A percentile compares a stretch with the other conserved stretches of the same genome.
Conservation (phyloP, 108 stramenopile species). For the Cyclotella choctawhatcheeana region DNA sequence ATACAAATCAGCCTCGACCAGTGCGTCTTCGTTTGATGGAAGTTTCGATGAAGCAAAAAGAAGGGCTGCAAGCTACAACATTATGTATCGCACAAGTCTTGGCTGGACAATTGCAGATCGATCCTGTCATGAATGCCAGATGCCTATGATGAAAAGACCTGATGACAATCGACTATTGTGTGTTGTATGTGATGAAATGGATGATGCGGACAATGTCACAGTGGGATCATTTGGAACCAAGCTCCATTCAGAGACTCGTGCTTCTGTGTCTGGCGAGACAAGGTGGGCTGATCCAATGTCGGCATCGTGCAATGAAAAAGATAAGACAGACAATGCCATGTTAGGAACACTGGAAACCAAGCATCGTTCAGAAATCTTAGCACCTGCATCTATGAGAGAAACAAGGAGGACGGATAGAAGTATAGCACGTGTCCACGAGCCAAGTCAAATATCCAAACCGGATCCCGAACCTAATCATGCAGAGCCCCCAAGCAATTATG, state of each 20-base stretch:
- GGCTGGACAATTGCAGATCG: conserved; percentile 21
- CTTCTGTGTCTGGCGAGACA: background rate
- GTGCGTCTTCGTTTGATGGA: background rate
- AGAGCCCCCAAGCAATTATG: no score
- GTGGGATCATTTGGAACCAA: conserved; percentile 8
- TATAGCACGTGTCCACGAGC: no score
- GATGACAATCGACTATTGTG: conserved; percentile 1
- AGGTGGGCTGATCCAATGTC: no score
- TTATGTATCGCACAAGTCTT: conserved; percentile 16
- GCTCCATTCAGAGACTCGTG: background rate
- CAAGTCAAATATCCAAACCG: no score
- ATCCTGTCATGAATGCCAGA: conserved; percentile 16
- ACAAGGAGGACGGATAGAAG: no score
- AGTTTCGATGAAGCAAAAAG: conserved; percentile 1
- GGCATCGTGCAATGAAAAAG: no score
- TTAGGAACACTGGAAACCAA: no score
- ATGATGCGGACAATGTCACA: background rate
- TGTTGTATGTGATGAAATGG: conserved; percentile 19
- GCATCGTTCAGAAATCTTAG: no score
- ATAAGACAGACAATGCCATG: no score
- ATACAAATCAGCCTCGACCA: conserved; percentile 8
- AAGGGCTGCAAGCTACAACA: conserved; percentile 9
- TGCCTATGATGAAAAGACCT: conserved; percentile 26
- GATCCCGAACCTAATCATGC: no score
- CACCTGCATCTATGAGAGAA: no score